Conservation (phyloP, 495 filamentous ascomycete genomes). For the Daldinia childiae region DNA sequence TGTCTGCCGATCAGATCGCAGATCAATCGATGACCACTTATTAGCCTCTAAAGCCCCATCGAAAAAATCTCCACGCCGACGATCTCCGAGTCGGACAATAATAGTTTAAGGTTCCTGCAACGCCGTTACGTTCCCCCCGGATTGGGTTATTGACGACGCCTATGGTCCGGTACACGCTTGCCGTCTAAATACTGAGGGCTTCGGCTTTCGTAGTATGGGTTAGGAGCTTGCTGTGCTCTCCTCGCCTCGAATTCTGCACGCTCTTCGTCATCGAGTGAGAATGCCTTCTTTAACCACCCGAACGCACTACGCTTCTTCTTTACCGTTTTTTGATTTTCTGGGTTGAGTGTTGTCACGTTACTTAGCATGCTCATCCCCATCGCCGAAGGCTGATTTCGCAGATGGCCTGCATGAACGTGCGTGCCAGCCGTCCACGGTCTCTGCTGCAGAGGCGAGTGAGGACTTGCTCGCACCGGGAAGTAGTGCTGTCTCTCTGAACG, state of each 20-base stretch:
- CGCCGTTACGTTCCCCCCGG: background rate
- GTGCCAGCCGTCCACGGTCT: constrained; percentile 62
- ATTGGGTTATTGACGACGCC: constrained; percentile 14
- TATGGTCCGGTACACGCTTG: constrained; percentile 45
- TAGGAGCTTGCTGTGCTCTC: constrained; percentile 49
- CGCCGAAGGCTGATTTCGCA: constrained; percentile 57
- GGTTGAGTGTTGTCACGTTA: constrained; percentile 50
- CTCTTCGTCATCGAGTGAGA: constrained; percentile 65
- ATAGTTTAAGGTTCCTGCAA: background rate
- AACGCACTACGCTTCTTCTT: constrained; percentile 69
- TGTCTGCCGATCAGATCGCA: constrained; percentile 31
- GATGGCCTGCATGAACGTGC: constrained; percentile 40
- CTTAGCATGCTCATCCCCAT: constrained; percentile 64
- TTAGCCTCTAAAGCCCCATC: constrained; percentile 18
- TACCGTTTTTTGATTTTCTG: constrained; percentile 48
- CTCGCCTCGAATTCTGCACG: constrained; percentile 60
- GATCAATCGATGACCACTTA: constrained; percentile 28
- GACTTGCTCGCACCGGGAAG: constrained; percentile 64
- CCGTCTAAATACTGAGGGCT: constrained; percentile 58
- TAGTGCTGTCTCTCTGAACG: constrained; percentile 60
- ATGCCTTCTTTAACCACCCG: constrained; percentile 68
- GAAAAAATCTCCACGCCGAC: constrained; percentile 1
- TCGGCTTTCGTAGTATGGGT: constrained; percentile 55
- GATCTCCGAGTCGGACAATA: constrained; percentile 12
- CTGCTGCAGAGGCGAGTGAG: constrained; percentile 65